Base-by-base conservation (phyloP, 495 filamentous ascomycete genomes). In the Aspergillus asperescens region DNA sequence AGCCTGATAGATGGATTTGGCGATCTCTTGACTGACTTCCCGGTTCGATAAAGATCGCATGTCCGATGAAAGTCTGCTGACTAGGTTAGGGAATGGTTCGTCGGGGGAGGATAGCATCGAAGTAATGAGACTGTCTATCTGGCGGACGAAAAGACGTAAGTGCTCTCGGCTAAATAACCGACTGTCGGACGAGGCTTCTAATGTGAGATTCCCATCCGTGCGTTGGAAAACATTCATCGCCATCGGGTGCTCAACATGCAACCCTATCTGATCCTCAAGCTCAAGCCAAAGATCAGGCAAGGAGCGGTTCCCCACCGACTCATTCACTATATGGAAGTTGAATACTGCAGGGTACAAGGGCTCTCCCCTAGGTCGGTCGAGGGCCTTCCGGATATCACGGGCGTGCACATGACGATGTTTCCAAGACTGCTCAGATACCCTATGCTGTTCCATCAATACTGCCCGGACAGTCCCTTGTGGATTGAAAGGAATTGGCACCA, bases 161-260 rank as follows among this genome's bases (percentile, higher is more conserved):
- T 71, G 68, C 7, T 48, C 54, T 4, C 38, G 48, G 18, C 60
- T 63, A 49, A 66, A 63, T 7, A 65, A 20, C 16, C 54, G 43
- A 44, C 55, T 59, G 37, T 62, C 60, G 3, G 62, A 59, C 24
- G 57, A 56, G 7, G 63, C 54, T 27, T 69, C 68, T 20, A 71
- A 31, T 2, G 44, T n/a, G 5, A 71, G 23, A 9, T 32, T 27
- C 7, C 55, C 65, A 12, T 58, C 39, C 0, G 16, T 16, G 13
- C 44, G 20, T 13, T 61, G 47, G 29, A 62, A 64, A 8, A 61
- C 60, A 32, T 71, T 71, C 35, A 71, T 42, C 5, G 68, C 68
- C 57, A 71, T 59, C 2, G 64, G 55, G 40, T 71, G 68, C 35
- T 71, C 68, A 5, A 71, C 66, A 42, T 64, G 56, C 12, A 71